phyloP scores from a whole-genome alignment of 176 grass and related monocot species.

The Rhynchospora breviuscula region DNA sequence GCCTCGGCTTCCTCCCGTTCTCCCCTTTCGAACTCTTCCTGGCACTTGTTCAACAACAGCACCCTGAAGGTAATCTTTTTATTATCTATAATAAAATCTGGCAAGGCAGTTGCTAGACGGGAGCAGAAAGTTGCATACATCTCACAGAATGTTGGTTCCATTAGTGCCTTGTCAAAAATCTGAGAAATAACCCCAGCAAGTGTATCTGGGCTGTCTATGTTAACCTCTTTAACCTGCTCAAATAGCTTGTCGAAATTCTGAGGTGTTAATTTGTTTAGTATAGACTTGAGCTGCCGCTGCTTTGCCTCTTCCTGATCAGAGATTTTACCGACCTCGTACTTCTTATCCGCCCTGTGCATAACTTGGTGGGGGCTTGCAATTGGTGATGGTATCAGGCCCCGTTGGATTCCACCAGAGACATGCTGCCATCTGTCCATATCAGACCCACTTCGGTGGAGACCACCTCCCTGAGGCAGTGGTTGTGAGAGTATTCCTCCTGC shows the following conservation, averaged over 20 bases:
- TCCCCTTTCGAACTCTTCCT: slow-evolving; percentile 96
- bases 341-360: slow-evolving; percentile 85
- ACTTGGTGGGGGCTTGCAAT: slow-evolving; percentile 47
- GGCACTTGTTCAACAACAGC: slow-evolving; percentile 84
- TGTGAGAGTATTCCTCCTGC: slow-evolving; percentile 54
- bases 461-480: slow-evolving; percentile 38
- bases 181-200: slow-evolving; percentile 82
- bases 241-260: slow-evolving; percentile 98
- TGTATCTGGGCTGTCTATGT: slow-evolving; percentile 65
- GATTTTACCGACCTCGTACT: slow-evolving; percentile 64
- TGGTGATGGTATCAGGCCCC: slow-evolving; percentile 73
- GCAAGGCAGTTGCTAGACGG: slow-evolving; percentile 52
- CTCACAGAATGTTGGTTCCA: slow-evolving; percentile 95
- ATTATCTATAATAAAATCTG: slow-evolving; percentile 65
- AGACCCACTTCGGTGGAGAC: slow-evolving; percentile 46
- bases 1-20: slow-evolving; percentile 93
- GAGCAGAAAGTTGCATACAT: slow-evolving; percentile 93
- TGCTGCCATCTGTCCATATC: slow-evolving; percentile 91
- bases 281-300: slow-evolving; percentile 71
- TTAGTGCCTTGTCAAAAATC: slow-evolving; percentile 98
- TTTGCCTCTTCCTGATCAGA: slow-evolving; percentile 72
- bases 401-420: slow-evolving; percentile 33
- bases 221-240: slow-evolving; percentile 64
- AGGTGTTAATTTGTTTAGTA: slow-evolving; percentile 90
- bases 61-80: slow-evolving; percentile 92